Base-by-base conservation (phyloP, 805 yeast genomes). In the Candida railenensis region DNA sequence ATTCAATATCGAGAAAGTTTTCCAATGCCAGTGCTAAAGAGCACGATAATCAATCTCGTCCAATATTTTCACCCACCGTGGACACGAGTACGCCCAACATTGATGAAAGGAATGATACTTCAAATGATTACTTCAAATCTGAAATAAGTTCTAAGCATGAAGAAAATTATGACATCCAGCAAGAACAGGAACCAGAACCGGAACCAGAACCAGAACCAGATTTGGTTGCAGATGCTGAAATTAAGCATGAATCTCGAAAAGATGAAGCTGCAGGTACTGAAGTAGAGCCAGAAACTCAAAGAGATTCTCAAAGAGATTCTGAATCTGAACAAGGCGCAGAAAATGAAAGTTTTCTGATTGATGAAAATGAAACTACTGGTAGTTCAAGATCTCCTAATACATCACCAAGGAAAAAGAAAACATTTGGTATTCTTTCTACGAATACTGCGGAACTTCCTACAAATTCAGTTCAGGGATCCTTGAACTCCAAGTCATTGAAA, bases 401-500 rank as follows among this genome's bases (percentile, higher is more conserved):
- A 3, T 14, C 45, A 16, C 40, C 41, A 16, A 43, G 39, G 21
- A 41, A 45, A 21, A 51, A 49, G 48, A 51, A 51, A 21, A 45
- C 53, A 16, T 51, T 53, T 44, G 56, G 54, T 5, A 22, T 46
- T 11, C 43, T 51, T 12, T 39, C 42, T n/a, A 18, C 40, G 19
- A 14, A 14, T 16, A 34, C 15, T 8, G 7, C 36, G 14, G 18
- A 33, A 34, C 22, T n/a, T 19, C 22, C 39, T 3, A 18, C 40
- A 8, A 38, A 39, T 22, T 22, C 42, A 15, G 44, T 37, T 14
- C 36, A 46, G 3, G 49, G 37, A 11, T 20, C 42, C 9, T 54
- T 50, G 22, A 43, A 42, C 4, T 42, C 41, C 37, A 59, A 54
- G 53, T 56, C 50, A 37, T 53, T 64, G 41, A 56, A 61, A 44